Conservation (phyloP, 192 early-diverging fungal species). For the Linnemannia schmuckeri region DNA sequence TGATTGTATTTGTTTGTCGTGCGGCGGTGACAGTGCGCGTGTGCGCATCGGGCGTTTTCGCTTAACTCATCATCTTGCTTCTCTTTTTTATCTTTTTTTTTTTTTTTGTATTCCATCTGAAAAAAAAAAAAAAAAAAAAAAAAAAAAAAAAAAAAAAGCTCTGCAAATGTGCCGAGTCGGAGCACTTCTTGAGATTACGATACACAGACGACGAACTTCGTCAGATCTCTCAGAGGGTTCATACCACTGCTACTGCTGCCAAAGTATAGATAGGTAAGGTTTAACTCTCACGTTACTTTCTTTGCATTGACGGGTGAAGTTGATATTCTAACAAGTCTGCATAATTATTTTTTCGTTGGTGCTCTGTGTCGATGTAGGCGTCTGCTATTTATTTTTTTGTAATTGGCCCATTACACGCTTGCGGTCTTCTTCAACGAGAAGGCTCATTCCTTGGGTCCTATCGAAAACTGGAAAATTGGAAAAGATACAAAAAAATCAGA, state of each 20-base stretch:
- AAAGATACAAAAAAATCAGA: neutral
- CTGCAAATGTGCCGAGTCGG: slow-evolving; percentile 54
- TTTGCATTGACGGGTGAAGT: too few relatives aligned
- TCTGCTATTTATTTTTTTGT: neutral
- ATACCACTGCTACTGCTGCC: slow-evolving; percentile 10
- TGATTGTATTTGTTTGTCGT: neutral
- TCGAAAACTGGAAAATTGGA: neutral
- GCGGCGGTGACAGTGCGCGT: neutral
- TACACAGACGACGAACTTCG: slow-evolving; percentile 53
- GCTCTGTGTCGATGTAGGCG: neutral
- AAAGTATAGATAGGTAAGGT: neutral
- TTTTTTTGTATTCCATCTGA: too few relatives aligned
- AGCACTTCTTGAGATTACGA: slow-evolving; percentile 48
- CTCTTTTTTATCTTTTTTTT: neutral
- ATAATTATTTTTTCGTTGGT: too few relatives aligned
- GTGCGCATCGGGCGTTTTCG: neutral
- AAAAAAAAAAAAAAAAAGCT: slow-evolving; percentile 19
- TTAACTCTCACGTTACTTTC: too few relatives aligned
- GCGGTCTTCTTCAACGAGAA: too few relatives aligned
- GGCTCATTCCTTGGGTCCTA: neutral
- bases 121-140: neutral
- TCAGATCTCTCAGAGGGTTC: slow-evolving; percentile 31
- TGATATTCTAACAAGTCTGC: too few relatives aligned
- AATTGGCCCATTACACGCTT: too few relatives aligned
- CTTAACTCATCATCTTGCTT: neutral